These are phyloP conservation scores for Colletotrichum magnum DNA, from an alignment of 2,329 filamentous ascomycete genomes.

Conservation along the genomic window DNA sequence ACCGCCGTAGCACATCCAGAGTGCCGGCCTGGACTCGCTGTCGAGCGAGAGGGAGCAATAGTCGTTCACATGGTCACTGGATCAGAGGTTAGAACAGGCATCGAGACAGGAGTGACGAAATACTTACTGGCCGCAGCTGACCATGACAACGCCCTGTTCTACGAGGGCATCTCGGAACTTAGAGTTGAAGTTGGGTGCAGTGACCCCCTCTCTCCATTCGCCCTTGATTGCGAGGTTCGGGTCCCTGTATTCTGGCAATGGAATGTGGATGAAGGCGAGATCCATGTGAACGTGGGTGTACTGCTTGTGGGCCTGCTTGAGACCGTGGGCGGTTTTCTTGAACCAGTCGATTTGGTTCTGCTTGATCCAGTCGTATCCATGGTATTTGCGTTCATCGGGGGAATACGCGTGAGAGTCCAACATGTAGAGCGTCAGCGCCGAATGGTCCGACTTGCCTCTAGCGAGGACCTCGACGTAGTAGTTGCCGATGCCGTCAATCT, in stretches of 20 bases:
- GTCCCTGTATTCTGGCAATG: constrained; percentile 87
- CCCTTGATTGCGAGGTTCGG: constrained; percentile 74
- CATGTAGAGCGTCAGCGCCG: constrained; percentile 93
- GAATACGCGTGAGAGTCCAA: constrained; percentile 94
- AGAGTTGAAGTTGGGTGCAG: constrained; percentile 90
- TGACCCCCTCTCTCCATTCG: constrained; percentile 85
- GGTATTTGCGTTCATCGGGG: constrained; percentile 87
- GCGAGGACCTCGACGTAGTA: constrained; percentile 93
- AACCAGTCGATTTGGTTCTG: constrained; percentile 97
- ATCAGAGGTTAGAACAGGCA: not conserved
- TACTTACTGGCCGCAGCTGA: constrained; percentile 90
- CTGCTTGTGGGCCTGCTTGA: constrained; percentile 84
- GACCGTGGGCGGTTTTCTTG: constrained; percentile 78
- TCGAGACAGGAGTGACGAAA: constrained; percentile 1
- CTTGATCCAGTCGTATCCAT: constrained; percentile 99
- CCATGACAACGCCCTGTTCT: constrained; percentile 86
- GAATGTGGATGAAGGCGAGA: constrained; percentile 97
- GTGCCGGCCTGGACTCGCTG: constrained; percentile 70
- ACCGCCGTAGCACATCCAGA: constrained; percentile 99
- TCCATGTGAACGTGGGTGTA: constrained; percentile 96
- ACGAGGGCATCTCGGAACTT: constrained; percentile 93
- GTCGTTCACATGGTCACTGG: constrained; percentile 93
- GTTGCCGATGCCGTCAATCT: constrained; percentile 92
- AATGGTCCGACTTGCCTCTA: constrained; percentile 83
- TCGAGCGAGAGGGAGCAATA: constrained; percentile 84